These are phyloP conservation scores for Ziziphus jujuba DNA, from an alignment of 306 rosid genomes.

Conservation along the genomic window DNA sequence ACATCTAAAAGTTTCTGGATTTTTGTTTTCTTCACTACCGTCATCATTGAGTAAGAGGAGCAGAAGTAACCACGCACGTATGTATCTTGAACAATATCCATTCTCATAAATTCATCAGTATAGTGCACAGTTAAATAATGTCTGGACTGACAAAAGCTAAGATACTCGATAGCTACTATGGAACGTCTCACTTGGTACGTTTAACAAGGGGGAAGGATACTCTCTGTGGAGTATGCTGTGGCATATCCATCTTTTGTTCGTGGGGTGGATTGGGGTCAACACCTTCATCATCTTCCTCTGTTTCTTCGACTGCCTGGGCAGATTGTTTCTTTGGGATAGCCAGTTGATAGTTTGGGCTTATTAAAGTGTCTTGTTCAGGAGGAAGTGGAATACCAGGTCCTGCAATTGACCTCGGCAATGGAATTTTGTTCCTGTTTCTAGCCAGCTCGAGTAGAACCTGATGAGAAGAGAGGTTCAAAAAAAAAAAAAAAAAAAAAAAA, in stretches of 20 bases:
- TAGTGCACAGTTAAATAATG: no score
- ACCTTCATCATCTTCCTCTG: slow-evolving; percentile 65
- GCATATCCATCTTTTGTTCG: slow-evolving; percentile 57
- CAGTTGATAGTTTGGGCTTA: slow-evolving; percentile 78
- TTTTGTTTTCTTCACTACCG: no score
- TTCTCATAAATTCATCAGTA: no score
- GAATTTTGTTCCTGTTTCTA: slow-evolving; percentile 73
- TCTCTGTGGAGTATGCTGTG: slow-evolving; percentile 60
- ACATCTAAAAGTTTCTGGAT: no score
- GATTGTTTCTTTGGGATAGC: slow-evolving; percentile 70
- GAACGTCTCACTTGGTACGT: slow-evolving; percentile 44
- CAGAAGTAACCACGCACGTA: no score
- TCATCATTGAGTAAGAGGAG: no score
- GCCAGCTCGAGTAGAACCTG: slow-evolving; percentile 86
- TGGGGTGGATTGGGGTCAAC: slow-evolving; percentile 48
- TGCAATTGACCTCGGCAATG: slow-evolving; percentile 59
- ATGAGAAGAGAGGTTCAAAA: slow-evolving; percentile 9
- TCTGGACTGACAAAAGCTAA: background rate
- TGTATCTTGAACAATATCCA: no score
- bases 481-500: no score
- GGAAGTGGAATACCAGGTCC: slow-evolving; percentile 80
- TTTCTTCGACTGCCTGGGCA: slow-evolving; percentile 64
- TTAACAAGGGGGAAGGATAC: slow-evolving; percentile 75
- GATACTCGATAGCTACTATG: background rate
- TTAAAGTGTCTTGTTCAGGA: slow-evolving; percentile 73